Conservation (phyloP, 2,329 filamentous ascomycete genomes). For the Trichoderma endophyticum region DNA sequence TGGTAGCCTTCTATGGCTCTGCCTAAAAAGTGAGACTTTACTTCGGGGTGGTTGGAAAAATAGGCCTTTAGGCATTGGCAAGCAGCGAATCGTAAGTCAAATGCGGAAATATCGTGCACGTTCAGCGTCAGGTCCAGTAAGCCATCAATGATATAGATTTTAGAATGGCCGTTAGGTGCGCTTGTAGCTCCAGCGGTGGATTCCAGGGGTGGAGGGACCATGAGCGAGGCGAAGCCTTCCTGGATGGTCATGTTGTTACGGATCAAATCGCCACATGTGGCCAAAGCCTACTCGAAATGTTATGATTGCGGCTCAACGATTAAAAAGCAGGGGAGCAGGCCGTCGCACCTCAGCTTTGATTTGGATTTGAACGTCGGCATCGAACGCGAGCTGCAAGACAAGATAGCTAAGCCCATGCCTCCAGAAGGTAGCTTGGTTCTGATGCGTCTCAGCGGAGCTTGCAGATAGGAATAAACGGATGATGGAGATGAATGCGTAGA, state of each 20-base stretch:
- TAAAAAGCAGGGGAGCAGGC: conserved; percentile 12
- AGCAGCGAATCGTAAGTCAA: conserved; percentile 79
- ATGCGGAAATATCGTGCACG: conserved; percentile 61
- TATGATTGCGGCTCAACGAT: conserved; percentile 14
- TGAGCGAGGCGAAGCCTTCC: conserved; percentile 83
- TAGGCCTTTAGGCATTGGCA: conserved; percentile 93
- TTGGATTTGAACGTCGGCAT: conserved; percentile 64
- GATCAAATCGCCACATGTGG: conserved; percentile 85
- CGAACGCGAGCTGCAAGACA: conserved; percentile 80
- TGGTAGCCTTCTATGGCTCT: conserved; percentile 85
- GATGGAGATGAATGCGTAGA: conserved; percentile 85
- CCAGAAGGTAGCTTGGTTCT: conserved; percentile 85
- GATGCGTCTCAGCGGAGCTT: conserved; percentile 74
- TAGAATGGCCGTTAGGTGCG: conserved; percentile 50
- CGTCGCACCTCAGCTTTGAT: conserved; percentile 73
- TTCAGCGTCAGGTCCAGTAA: conserved; percentile 79
- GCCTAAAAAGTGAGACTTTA: conserved; percentile 79
- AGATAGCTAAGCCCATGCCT: conserved; percentile 76
- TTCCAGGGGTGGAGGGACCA: conserved; percentile 61
- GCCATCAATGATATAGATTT: conserved; percentile 89
- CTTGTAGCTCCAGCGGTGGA: conserved; percentile 34
- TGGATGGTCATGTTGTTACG: conserved; percentile 75
- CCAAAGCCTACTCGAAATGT: conserved; percentile 59
- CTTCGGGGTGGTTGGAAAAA: conserved; percentile 75
- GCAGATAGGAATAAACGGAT: conserved; percentile 79